Evolutionary conservation across 805 yeast species (phyloP).

Genomic region (Hanseniaspora hatyaiensis): DNA sequence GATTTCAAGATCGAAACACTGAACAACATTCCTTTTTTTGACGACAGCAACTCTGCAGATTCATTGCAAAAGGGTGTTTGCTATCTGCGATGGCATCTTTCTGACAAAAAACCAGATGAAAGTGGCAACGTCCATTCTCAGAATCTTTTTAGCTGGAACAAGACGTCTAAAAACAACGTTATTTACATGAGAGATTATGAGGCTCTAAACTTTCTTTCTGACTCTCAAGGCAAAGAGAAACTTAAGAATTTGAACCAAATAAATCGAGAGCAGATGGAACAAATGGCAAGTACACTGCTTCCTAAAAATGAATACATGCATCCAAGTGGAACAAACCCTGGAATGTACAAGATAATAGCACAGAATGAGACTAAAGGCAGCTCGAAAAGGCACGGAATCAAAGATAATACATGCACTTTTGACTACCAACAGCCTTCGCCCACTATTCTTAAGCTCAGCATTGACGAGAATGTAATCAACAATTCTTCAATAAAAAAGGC

Average conservation of each 20-base stretch:
- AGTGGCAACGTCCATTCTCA: slow-evolving; percentile 21
- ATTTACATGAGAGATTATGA: slow-evolving; percentile 16
- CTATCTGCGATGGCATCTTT: slow-evolving; percentile 50
- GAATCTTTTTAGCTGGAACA: slow-evolving; percentile 33
- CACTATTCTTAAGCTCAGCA: slow-evolving; percentile 33
- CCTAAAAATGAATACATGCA: slow-evolving; percentile 13
- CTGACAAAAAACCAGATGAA: slow-evolving; percentile 31
- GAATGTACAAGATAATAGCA: slow-evolving; percentile 13
- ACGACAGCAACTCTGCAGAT: background rate
- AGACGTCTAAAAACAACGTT: slow-evolving; percentile 23
- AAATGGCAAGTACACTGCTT: background rate
- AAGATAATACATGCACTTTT: slow-evolving; percentile 45
- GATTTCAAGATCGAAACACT: slow-evolving; percentile 52
- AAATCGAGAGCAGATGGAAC: slow-evolving; percentile 6
- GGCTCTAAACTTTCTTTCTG: slow-evolving; percentile 7
- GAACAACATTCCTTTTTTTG: slow-evolving; percentile 54
- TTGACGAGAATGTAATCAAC: slow-evolving; percentile 25
- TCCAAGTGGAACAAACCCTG: slow-evolving; percentile 14
- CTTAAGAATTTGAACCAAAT: background rate
- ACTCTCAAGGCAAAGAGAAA: background rate
- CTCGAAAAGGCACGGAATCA: slow-evolving; percentile 37
- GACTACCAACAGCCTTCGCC: slow-evolving; percentile 30
- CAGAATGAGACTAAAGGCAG: slow-evolving; percentile 27
- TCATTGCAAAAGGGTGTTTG: slow-evolving; percentile 54
- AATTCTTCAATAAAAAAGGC: background rate